phyloP scores from a whole-genome alignment of 2,329 filamentous ascomycete genomes.

The Phialophora chinensis region DNA sequence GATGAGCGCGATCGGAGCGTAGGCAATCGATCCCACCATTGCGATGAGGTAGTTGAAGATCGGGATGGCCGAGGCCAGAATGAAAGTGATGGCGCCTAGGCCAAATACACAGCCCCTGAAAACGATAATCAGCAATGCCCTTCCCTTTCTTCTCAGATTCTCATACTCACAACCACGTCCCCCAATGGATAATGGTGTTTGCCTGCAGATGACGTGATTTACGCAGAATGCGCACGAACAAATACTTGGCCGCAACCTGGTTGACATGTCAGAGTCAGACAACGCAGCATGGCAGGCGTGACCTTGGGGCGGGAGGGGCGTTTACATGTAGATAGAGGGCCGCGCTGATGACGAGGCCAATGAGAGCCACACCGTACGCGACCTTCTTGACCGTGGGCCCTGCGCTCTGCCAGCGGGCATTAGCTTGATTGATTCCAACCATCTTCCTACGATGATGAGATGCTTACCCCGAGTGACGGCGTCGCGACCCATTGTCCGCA shows the following conservation, averaged over 20 bases:
- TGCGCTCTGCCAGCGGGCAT: slow-evolving; percentile 44
- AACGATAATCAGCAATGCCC: not conserved
- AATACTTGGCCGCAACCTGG: slow-evolving; percentile 58
- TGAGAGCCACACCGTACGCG: slow-evolving; percentile 49
- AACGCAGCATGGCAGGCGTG: not conserved
- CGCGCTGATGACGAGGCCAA: slow-evolving; percentile 48
- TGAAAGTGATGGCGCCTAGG: slow-evolving; percentile 54
- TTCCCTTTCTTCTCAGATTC: not conserved
- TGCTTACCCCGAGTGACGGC: slow-evolving; percentile 49
- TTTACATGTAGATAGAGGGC: slow-evolving; percentile 51
- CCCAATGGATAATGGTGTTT: slow-evolving; percentile 59
- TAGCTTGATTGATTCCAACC: not conserved
- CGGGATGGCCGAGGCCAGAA: slow-evolving; percentile 61
- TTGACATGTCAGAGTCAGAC: slow-evolving; percentile 38
- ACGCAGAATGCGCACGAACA: slow-evolving; percentile 63
- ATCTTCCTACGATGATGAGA: not conserved
- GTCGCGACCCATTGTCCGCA: slow-evolving; percentile 55
- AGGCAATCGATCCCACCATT: slow-evolving; percentile 57
- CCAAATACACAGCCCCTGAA: slow-evolving; percentile 47
- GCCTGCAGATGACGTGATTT: slow-evolving; percentile 58
- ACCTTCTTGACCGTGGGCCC: slow-evolving; percentile 52
- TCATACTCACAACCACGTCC: slow-evolving; percentile 51
- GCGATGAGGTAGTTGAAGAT: slow-evolving; percentile 62
- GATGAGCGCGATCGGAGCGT: slow-evolving; percentile 57
- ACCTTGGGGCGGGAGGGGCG: slow-evolving; percentile 15